Evolutionary conservation across 352 stramenopile species (phyloP), one percentile per base, ranked within the genome.

Genomic region (Pythium folliculosum): DNA sequence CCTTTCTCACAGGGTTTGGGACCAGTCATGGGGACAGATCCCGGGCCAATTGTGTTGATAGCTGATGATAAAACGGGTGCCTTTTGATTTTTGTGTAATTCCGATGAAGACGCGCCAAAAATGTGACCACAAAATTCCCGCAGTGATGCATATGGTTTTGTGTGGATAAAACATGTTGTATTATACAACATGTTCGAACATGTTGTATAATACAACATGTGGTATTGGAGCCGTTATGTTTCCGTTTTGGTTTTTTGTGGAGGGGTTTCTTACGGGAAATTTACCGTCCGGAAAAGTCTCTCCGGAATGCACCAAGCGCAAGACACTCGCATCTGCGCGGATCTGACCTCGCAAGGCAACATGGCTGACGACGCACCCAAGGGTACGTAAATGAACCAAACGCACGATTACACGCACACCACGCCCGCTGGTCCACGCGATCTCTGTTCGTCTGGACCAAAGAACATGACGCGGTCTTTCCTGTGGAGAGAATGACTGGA

Each of bases 331-430:
- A 55, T 59, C 55, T 72, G 60, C 37, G 43, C 63, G 69, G 67
- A 47, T 72, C 61, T 43, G 22, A 67, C 52, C 61, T 32, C 27
- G 22, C 57, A 21, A 61, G 53, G 12, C 58, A 69, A 61, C 51
- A 90, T 91, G 82, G 77, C 81, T 73, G 78, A 91, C 70, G 78
- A 86, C 72, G 72, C 71, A 35, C 73, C 70, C 38, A 75, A 75
- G 40, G 62, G 75, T 84, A 77, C 51, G 79, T 76, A 35, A 16
- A 32, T 32, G 40, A 13, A 19, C 9, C 1, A 47, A 47, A n/a
- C 9, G 17, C n/a, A 21, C 40, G 13, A 13, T 21, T 47, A n/a
- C 6, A 47, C 5, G 27, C 27, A 5, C 27, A 32, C 27, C 3
- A 32, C 27, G 27, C 27, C 27, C 27, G 27, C 27, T 32, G 27